Evolutionary conservation across 495 filamentous ascomycete genomes (phyloP).

Genomic region (Cenococcum geophilum): DNA sequence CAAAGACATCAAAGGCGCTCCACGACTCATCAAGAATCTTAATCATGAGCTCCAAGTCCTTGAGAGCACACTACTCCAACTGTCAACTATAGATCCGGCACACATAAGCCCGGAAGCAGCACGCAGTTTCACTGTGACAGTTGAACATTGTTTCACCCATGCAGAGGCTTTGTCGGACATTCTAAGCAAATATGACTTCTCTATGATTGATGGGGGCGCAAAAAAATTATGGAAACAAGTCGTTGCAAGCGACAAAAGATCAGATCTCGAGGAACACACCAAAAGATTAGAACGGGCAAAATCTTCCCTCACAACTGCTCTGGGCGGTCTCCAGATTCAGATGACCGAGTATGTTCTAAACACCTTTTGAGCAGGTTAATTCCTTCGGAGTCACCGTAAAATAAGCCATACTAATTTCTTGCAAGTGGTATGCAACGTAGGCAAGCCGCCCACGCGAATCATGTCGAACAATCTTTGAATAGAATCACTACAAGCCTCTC

Average conservation of each 20-base stretch:
- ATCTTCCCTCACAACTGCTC: not conserved
- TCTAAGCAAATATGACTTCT: slow-evolving; percentile 6
- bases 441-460: no score
- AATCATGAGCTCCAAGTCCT: slow-evolving; percentile 7
- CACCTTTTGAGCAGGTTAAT: no score
- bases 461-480: no score
- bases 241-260: not conserved
- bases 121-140: not conserved
- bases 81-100: not conserved
- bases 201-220: not conserved
- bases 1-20: slow-evolving; percentile 8
- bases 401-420: no score
- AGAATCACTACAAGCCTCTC: not conserved
- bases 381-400: not conserved
- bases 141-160: no score
- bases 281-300: slow-evolving; percentile 5
- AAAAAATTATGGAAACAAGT: slow-evolving; percentile 4
- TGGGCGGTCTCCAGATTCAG: slow-evolving; percentile 1
- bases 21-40: slow-evolving; percentile 7
- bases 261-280: slow-evolving; percentile 2
- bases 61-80: not conserved
- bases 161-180: not conserved
- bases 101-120: not conserved
- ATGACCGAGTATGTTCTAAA: not conserved
- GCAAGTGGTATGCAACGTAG: no score